Conservation (phyloP, 495 filamentous ascomycete genomes). For the Penicillium cosmopolitanum region DNA sequence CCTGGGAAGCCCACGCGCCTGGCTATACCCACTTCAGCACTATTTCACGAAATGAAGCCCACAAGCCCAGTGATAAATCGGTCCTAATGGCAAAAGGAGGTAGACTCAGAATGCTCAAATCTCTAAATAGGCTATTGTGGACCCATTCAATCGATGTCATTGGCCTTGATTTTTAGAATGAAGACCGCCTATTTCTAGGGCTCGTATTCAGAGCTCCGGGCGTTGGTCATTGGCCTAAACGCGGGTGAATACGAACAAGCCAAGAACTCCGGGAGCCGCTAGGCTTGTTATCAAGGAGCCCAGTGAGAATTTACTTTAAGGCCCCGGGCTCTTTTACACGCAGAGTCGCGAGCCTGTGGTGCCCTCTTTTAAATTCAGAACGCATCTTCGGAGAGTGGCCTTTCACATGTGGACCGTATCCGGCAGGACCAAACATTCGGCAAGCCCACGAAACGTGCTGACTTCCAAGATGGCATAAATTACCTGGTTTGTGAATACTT, state of each 20-base stretch:
- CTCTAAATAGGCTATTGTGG: neutral
- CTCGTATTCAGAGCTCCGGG: constrained; percentile 16
- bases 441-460: neutral
- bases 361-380: neutral
- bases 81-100: neutral
- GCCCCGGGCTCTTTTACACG: neutral
- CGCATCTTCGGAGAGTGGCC: neutral
- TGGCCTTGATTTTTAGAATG: neutral
- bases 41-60: neutral
- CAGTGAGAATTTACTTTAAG: neutral
- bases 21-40: neutral
- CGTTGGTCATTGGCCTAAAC: constrained; percentile 1
- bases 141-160: neutral
- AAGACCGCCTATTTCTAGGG: constrained; percentile 1
- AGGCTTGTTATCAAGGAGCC: neutral
- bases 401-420: too few species aligned
- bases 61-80: neutral
- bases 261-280: constrained; percentile 11
- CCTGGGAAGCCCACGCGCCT: neutral
- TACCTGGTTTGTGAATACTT: neutral
- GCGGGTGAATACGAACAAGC: constrained; percentile 20
- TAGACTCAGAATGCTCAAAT: neutral
- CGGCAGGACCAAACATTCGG: neutral
- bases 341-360: too few species aligned
- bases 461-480: neutral